Evolutionary conservation across 176 grass and related monocot species (phyloP).

Genomic region (Phoenix dactylifera): DNA sequence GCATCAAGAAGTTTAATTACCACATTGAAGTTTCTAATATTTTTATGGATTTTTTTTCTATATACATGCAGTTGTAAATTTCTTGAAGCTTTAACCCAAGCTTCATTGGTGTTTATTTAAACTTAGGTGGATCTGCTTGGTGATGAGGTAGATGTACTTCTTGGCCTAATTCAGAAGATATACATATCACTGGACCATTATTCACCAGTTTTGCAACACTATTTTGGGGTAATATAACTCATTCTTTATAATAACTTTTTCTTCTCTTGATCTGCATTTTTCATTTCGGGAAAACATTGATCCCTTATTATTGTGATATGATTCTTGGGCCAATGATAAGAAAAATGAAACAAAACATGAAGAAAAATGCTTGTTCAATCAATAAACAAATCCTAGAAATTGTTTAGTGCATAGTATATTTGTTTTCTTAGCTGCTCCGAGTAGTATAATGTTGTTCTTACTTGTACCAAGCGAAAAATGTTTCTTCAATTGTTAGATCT

Average conservation of each 20-base stretch:
- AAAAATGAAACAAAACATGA: too few species aligned
- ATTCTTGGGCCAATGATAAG: too few species aligned
- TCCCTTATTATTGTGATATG: too few species aligned
- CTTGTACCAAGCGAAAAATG: too few species aligned
- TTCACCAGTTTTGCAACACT: constrained; percentile 33
- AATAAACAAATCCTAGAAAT: too few species aligned
- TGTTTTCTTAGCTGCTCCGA: too few species aligned
- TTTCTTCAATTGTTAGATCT: too few species aligned
- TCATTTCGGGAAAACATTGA: neutral
- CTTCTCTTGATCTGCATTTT: neutral
- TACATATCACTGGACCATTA: constrained; percentile 33
- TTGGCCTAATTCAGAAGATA: constrained; percentile 38
- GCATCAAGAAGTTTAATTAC: too few species aligned
- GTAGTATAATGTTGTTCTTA: too few species aligned
- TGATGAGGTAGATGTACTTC: constrained; percentile 46
- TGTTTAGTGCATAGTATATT: too few species aligned
- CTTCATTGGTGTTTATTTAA: constrained; percentile 10
- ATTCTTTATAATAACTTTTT: neutral
- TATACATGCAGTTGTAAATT: neutral
- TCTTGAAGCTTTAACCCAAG: neutral
- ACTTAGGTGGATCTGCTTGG: constrained; percentile 59
- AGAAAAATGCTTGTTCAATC: too few species aligned
- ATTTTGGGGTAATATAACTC: constrained; percentile 30
- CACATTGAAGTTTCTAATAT: too few species aligned
- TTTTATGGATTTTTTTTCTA: neutral